Percentiles rank a stretch among this genome's conserved stretches.
phyloP scores from a whole-genome alignment of 768 basidiomycete genomes.

The Panellus pusillus region DNA sequence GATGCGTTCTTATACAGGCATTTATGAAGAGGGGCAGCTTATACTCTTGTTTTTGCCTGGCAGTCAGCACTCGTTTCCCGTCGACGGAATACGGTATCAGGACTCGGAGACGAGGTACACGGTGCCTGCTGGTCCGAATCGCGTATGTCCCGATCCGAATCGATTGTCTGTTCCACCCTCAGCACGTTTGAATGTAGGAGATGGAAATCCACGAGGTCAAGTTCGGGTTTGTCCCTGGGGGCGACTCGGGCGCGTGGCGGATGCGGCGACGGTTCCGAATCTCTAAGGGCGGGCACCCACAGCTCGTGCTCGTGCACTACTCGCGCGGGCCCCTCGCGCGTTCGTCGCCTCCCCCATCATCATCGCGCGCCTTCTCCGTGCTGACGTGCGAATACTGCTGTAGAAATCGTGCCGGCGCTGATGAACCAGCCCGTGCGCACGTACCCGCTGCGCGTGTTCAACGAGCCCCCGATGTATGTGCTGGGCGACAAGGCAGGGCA shows the following conservation, averaged over 20 bases:
- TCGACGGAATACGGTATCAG: constrained; percentile 76
- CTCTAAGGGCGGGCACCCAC: constrained; percentile 68
- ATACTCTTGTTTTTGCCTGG: constrained; percentile 65
- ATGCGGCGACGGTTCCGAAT: constrained; percentile 72
- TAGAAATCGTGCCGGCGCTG: constrained; percentile 61
- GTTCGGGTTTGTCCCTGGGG: constrained; percentile 73
- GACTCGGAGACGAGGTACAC: constrained; percentile 67
- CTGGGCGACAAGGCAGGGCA: constrained; percentile 73
- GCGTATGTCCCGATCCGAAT: constrained; percentile 42
- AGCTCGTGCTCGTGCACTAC: constrained; percentile 78
- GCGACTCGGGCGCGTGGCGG: constrained; percentile 65
- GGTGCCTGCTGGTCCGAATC: constrained; percentile 45
- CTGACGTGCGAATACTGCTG: constrained; percentile 11
- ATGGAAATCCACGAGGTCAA: constrained; percentile 75
- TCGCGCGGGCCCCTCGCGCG: constrained; percentile 61
- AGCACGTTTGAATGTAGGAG: constrained; percentile 46
- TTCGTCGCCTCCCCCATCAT: constrained; percentile 38
- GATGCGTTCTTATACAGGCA: constrained; percentile 2
- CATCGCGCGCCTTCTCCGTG: constrained; percentile 9
- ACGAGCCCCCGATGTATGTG: constrained; percentile 69
- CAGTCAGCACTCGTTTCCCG: constrained; percentile 52
- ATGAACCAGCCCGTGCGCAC: constrained; percentile 62
- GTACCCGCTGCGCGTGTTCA: constrained; percentile 69
- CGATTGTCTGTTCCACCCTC: not conserved
- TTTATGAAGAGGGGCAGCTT: constrained; percentile 57